Evolutionary conservation across 495 filamentous ascomycete species (phyloP).

Genomic region (Penicillium taxi): DNA sequence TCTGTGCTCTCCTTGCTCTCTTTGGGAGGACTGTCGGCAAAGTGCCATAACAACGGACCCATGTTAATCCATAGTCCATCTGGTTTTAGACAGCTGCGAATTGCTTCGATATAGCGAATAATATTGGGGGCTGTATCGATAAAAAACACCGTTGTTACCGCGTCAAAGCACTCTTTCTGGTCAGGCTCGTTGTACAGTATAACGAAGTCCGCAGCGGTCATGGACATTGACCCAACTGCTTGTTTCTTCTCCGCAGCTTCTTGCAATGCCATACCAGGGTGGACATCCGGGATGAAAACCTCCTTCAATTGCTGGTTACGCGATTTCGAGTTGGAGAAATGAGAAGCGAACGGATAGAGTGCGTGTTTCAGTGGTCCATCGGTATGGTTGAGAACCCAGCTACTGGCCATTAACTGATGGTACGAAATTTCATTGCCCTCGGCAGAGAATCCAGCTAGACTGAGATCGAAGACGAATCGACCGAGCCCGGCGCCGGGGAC

Average conservation of each 20-base stretch:
- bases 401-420: slow-evolving; percentile 80
- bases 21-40: slow-evolving; percentile 48
- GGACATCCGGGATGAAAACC: slow-evolving; percentile 69
- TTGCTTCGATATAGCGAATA: slow-evolving; percentile 77
- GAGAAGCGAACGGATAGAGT: slow-evolving; percentile 72
- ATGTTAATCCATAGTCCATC: slow-evolving; percentile 83
- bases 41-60: slow-evolving; percentile 89
- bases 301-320: slow-evolving; percentile 62
- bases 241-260: slow-evolving; percentile 20
- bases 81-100: slow-evolving; percentile 65
- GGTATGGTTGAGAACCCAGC: slow-evolving; percentile 79
- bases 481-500: slow-evolving; percentile 88
- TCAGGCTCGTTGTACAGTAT: slow-evolving; percentile 57
- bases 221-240: slow-evolving; percentile 55
- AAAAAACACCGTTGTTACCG: slow-evolving; percentile 86
- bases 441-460: slow-evolving; percentile 58
- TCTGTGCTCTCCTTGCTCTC: slow-evolving; percentile 15
- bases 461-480: slow-evolving; percentile 79
- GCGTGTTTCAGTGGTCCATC: slow-evolving; percentile 31
- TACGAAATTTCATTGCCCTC: slow-evolving; percentile 97
- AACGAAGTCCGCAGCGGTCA: slow-evolving; percentile 80
- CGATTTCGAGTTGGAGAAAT: slow-evolving; percentile 69
- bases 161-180: slow-evolving; percentile 60
- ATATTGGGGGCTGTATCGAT: slow-evolving; percentile 94
- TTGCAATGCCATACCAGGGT: slow-evolving; percentile 52